Conservation (phyloP, 176 grass and related monocot species). For the Tillandsia leiboldiana region DNA sequence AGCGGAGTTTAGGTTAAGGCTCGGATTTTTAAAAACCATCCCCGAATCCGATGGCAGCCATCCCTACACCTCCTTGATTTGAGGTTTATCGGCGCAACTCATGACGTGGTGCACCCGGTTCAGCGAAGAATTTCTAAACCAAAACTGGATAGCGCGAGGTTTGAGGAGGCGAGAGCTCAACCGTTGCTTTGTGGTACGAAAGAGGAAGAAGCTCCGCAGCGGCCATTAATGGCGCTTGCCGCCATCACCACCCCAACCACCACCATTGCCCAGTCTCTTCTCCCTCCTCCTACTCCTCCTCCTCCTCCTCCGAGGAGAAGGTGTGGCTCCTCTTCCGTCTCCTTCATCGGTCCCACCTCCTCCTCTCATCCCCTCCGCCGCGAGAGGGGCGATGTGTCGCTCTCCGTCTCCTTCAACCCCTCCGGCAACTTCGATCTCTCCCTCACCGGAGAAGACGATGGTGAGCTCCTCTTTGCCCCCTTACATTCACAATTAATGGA, state of each 20-base stretch:
- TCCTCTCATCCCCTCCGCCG: background rate
- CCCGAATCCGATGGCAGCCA: too few species aligned
- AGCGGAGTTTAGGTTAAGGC: too few species aligned
- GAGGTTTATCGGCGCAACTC: too few species aligned
- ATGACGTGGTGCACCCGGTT: too few species aligned
- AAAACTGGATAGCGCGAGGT: too few species aligned
- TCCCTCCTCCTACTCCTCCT: background rate
- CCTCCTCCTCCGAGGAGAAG: background rate
- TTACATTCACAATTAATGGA: background rate
- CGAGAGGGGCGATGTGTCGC: constrained; percentile 16
- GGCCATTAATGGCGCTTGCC: background rate
- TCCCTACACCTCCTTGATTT: too few species aligned
- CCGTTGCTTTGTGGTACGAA: background rate
- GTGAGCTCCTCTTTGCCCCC: background rate
- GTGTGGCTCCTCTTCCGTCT: background rate
- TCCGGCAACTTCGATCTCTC: constrained; percentile 82
- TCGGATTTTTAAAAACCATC: too few species aligned
- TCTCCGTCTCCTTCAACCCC: constrained; percentile 68
- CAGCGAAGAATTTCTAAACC: too few species aligned
- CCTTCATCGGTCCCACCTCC: background rate
- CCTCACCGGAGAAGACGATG: constrained; percentile 37
- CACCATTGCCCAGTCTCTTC: background rate
- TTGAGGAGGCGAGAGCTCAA: background rate
- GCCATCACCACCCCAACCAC: background rate
- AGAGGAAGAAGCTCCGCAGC: background rate